Evolutionary conservation across 306 rosid genomes (phyloP).

Genomic region (barrel medic (Medicago truncatula)): MtrunA17r5.0-ANR NC_053045.1:43171001-43171500

Average conservation of each 20-base stretch:
- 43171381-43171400: not conserved
- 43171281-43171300: slow-evolving; percentile 26
- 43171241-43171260: not conserved
- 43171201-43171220: slow-evolving; percentile 26
- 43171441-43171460: slow-evolving; percentile 57
- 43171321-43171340: not conserved
- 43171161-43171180: slow-evolving; percentile 47
- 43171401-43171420: not conserved
- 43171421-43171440: not conserved
- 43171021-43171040: not conserved
- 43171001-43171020: not conserved
- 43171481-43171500: slow-evolving; percentile 69
- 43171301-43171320: slow-evolving; percentile 64
- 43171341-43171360: not conserved
- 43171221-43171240: not conserved
- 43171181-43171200: slow-evolving; percentile 57
- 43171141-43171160: slow-evolving; percentile 34
- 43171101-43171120: not conserved
- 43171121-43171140: slow-evolving; percentile 18
- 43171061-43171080: not conserved
- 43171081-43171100: not conserved
- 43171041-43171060: not conserved
- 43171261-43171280: not conserved
- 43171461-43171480: slow-evolving; percentile 60
- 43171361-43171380: not conserved